Evolutionary conservation across 108 stramenopile species (phyloP), one percentile per base, ranked within the genome.

Genomic region (Cyclotella kingstonii): DNA sequence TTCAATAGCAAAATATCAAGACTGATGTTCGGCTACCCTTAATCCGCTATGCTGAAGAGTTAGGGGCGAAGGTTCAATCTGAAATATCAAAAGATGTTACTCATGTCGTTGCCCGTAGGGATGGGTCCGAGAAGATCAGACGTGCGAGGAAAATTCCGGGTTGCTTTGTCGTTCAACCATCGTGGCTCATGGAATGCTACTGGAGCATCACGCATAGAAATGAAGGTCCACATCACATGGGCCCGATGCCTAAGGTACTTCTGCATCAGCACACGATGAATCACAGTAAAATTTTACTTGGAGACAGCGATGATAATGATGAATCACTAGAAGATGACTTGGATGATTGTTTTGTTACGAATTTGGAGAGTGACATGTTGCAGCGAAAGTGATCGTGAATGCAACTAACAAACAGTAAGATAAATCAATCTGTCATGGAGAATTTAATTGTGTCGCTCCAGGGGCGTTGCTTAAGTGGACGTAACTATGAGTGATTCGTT

Each of bases 101-200:
- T 26, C 87, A 89, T 64, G 78, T 89, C 9, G 80, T 92, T 7
- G 91, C 91, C 0, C 79, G 85, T 29, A 81, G 84, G 54, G 91
- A 92, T 66, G 83, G 84, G n/a, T 85, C 83, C 0, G 87, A 89
- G 10, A 92, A 92, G 55, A 76, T 76, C 34, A 23, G 71, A 29
- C 67, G 78, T 17, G 92, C 89, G 8, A 62, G 88, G 14, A 67
- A 73, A 15, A 44, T 82, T 54, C 87, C 82, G 14, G 84, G 84
- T 3, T 90, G 89, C 61, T 62, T 54, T 18, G 54, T 94, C 4
- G 85, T 94, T 14, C 77, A 77, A 44, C 48, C 79, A 0, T 64
- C 80, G 25, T 94, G 92, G 92, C 76, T 94, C 0, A 85, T 90
- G 80, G 87, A 89, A 72, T 90, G 89, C 49, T 83, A 77, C 40